Evolutionary conservation across 1,284 basidiomycete genomes (phyloP), one percentile per base, ranked within the genome.

Genomic region (Mycena sp.): DNA sequence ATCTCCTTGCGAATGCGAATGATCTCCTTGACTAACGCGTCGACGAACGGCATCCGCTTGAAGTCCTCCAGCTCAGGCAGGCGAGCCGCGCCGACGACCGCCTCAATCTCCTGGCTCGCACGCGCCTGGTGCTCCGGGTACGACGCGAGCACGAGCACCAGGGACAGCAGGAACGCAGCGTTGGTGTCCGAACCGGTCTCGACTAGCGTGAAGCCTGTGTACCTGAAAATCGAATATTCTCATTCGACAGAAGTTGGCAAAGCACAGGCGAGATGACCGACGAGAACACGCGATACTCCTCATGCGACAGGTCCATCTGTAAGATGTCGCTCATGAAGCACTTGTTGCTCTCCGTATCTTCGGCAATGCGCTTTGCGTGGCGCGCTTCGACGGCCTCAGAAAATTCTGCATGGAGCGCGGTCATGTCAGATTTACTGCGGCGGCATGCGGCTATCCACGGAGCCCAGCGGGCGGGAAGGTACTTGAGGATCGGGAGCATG

Each of bases 81-180:
- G 23, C 78, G 67, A 17, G 71, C 68, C 4, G 17, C 29, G 1
- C 76, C 76, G 17, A 79, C 68, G 17, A 78, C 72, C 11, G 48
- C 49, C 53, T 80, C 76, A 23, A 81, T 67, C 63, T 80, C 77
- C 50, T 65, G 67, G 40, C 74, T 73, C 1, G 76, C 78, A 17
- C 72, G 71, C 32, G 65, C 45, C 52, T 76, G 74, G 25, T 69
- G 67, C 16, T 77, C 71, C 2, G 78, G 79, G 58, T 75, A 69
- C 16, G 64, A 59, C 4, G 74, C 65, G 69, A 78, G 69, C 6
- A 73, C 68, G 17, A 78, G 68, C 21, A 79, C 62, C 41, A 78
- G 70, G 4, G 68, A 70, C 38, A 72, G 70, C 9, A 78, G 43
- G 46, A 66, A 70, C 1, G 70, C 64, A 12, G 69, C 61, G 12